Evolutionary conservation across 371 early-diverging fungal genomes (phyloP).

Genomic region (Nosema muscidifuracis): DNA sequence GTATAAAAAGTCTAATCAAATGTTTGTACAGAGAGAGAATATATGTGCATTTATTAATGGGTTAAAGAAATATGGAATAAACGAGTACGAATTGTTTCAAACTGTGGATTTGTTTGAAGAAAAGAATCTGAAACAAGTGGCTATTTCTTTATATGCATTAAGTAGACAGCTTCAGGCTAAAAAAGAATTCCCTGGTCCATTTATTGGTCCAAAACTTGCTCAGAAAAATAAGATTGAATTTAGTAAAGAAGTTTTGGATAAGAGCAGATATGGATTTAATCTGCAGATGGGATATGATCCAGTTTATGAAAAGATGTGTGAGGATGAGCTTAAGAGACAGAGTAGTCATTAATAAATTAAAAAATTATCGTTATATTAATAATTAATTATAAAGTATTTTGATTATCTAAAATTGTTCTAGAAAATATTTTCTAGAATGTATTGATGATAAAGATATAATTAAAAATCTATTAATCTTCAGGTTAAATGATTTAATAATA

Average conservation of each 20-base stretch:
- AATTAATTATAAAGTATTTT: no score
- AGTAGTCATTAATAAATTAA: no score
- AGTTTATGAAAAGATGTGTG: conserved; percentile 1
- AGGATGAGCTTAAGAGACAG: not conserved
- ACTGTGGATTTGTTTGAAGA: conserved; percentile 78
- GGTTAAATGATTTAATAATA: no score
- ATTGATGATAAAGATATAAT: no score
- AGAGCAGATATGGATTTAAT: conserved; percentile 52
- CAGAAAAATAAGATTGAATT: conserved; percentile 47
- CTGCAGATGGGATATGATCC: conserved; percentile 41
- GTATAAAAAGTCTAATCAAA: conserved; percentile 66
- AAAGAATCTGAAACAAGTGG: conserved; percentile 72
- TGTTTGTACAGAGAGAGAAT: conserved; percentile 78
- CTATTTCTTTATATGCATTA: conserved; percentile 67
- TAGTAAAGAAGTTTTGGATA: conserved; percentile 54
- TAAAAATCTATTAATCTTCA: no score
- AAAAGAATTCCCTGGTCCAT: conserved; percentile 61
- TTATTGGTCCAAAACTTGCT: conserved; percentile 61
- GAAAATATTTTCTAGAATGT: no score
- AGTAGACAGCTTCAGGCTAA: conserved; percentile 71
- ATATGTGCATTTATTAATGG: conserved; percentile 70
- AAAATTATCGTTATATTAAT: no score
- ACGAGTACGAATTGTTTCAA: conserved; percentile 74
- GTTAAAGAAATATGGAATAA: conserved; percentile 69
- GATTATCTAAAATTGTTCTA: no score